phyloP scores from a whole-genome alignment of 2,329 filamentous ascomycete species.

The Pseudogymnoascus sp. region DNA sequence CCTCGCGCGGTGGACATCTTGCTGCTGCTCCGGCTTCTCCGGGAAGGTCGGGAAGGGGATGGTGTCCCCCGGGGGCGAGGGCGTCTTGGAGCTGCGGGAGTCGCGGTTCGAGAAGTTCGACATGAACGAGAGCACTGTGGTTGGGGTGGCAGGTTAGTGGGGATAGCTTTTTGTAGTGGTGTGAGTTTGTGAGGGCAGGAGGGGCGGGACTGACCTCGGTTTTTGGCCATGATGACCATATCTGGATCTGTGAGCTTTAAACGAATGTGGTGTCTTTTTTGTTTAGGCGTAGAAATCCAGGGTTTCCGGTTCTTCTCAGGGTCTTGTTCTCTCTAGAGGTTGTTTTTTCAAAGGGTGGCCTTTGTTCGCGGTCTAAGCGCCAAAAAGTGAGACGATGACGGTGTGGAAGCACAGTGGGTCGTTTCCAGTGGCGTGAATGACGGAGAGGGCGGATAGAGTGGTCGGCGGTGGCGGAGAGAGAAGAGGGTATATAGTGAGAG shows the following conservation, averaged over 20 bases:
- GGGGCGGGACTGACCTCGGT: conserved; percentile 25
- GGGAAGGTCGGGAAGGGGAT: conserved; percentile 9
- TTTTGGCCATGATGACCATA: conserved; percentile 26
- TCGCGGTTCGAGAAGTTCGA: conserved; percentile 60
- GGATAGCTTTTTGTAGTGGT: neutral
- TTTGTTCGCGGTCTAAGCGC: neutral
- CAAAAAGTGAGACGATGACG: neutral
- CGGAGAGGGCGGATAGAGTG: neutral
- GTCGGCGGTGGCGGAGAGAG: neutral
- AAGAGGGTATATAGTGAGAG: neutral
- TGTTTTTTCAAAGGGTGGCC: neutral
- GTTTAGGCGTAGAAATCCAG: neutral
- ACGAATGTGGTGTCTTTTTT: conserved; percentile 14
- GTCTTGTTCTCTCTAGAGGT: neutral
- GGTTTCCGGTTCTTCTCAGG: neutral
- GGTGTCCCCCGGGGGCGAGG: conserved; percentile 20
- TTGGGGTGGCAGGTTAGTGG: conserved; percentile 11
- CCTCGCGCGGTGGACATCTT: neutral
- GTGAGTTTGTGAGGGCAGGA: neutral
- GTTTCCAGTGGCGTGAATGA: neutral
- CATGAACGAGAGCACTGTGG: conserved; percentile 78
- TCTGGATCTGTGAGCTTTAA: conserved; percentile 1
- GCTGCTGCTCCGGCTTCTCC: neutral
- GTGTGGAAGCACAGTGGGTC: neutral
- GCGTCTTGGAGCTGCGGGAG: conserved; percentile 27